phyloP scores from a whole-genome alignment of 441 rosid species.

The Pelargonium myrrhifolium region DNA sequence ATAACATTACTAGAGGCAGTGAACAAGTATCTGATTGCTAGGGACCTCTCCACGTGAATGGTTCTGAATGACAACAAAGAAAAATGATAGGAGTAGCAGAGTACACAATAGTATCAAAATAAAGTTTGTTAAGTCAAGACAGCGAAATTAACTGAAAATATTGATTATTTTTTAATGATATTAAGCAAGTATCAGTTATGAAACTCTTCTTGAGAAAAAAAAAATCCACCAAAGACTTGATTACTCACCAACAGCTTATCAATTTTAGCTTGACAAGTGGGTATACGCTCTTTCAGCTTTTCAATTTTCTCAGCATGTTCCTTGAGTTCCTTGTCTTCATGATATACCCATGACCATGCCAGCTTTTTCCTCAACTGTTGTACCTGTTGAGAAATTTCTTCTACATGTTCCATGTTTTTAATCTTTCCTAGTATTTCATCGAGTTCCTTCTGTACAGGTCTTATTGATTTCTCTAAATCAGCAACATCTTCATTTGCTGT shows the following conservation, averaged over 20 bases:
- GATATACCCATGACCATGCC: slow-evolving; percentile 93
- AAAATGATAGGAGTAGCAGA: too few species aligned
- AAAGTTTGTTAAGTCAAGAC: too few species aligned
- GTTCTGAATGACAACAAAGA: too few species aligned
- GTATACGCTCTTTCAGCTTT: slow-evolving; percentile 67
- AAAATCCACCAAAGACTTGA: not conserved
- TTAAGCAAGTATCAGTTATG: too few species aligned
- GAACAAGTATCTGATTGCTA: too few species aligned
- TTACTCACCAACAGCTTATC: slow-evolving; percentile 56
- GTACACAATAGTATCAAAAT: too few species aligned
- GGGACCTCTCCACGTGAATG: too few species aligned
- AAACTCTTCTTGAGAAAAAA: too few species aligned
- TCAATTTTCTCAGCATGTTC: slow-evolving; percentile 45
- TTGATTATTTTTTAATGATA: too few species aligned
- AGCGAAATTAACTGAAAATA: too few species aligned
- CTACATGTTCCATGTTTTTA: slow-evolving; percentile 74
- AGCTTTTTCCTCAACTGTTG: slow-evolving; percentile 72
- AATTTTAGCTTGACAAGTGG: slow-evolving; percentile 78
- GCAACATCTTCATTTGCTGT: slow-evolving; percentile 52
- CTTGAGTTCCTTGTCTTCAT: slow-evolving; percentile 57
- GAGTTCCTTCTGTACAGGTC: slow-evolving; percentile 69
- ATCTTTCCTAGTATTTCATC: slow-evolving; percentile 60
- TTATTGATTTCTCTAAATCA: slow-evolving; percentile 59
- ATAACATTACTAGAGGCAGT: too few species aligned
- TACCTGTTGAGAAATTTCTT: slow-evolving; percentile 58